Conservation (phyloP, 2,329 filamentous ascomycete genomes). For the Lomentospora prolificans region DNA sequence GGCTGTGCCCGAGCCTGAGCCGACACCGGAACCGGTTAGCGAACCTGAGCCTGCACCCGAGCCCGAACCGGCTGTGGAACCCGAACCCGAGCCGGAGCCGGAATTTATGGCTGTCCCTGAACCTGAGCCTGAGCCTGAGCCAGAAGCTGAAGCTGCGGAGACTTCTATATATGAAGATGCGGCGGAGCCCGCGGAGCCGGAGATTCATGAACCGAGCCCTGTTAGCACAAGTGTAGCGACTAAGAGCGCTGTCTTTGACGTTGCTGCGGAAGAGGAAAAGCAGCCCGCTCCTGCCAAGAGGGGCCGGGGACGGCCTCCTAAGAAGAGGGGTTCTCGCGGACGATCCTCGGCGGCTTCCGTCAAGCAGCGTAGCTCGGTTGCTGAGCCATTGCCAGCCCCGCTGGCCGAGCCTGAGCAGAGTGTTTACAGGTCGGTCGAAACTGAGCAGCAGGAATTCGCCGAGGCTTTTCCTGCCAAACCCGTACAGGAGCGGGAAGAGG, state of each 20-base stretch:
- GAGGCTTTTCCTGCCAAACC: conserved; percentile 4
- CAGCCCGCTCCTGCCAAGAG: conserved; percentile 5
- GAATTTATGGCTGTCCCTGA: conserved; percentile 10
- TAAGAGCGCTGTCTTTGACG: conserved; percentile 25
- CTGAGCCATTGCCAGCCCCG: background rate
- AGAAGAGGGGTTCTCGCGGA: conserved; percentile 7
- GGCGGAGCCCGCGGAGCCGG: conserved; percentile 22
- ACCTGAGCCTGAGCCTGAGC: conserved; percentile 18
- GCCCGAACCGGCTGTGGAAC: conserved; percentile 11
- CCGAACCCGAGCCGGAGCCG: conserved; percentile 14
- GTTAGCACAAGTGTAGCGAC: conserved; percentile 32
- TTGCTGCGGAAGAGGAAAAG: conserved; percentile 15
- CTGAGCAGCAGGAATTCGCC: background rate
- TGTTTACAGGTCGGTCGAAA: background rate
- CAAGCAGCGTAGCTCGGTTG: background rate
- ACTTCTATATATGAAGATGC: conserved; percentile 9
- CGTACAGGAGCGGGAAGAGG: background rate
- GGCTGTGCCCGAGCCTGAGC: conserved; percentile 17
- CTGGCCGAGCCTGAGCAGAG: conserved; percentile 1
- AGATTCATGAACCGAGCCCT: conserved; percentile 24
- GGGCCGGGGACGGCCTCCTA: conserved; percentile 1
- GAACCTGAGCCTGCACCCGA: conserved; percentile 16
- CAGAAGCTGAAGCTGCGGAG: conserved; percentile 10
- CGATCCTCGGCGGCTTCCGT: conserved; percentile 7
- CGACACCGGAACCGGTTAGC: background rate